Evolutionary conservation across 192 early-diverging fungal species (phyloP).

Genomic region (Lobulomyces angularis): DNA sequence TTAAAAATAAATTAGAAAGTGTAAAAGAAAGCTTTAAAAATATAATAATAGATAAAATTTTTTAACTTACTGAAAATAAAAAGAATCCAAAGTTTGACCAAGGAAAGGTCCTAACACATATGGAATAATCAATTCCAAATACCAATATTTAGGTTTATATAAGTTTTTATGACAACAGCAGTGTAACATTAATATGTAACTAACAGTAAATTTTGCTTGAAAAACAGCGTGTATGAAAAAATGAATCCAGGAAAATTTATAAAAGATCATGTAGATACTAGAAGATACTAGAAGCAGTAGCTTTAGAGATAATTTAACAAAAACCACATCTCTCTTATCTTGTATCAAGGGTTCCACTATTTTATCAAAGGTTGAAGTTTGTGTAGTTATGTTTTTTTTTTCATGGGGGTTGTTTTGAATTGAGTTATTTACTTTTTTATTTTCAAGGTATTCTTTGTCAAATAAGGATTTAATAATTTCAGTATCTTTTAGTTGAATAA

Average conservation of each 20-base stretch:
- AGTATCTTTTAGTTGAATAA: no score
- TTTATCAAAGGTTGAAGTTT: no score
- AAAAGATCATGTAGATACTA: slow-evolving; percentile 16
- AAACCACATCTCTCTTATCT: no score
- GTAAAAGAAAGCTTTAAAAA: background rate
- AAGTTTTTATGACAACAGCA: slow-evolving; percentile 9
- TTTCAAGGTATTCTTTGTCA: no score
- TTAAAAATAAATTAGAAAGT: slow-evolving; percentile 3
- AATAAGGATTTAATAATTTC: no score
- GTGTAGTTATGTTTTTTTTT: no score
- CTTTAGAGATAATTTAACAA: no score
- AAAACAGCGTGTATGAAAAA: slow-evolving; percentile 14
- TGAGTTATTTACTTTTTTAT: no score
- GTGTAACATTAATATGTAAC: slow-evolving; percentile 24
- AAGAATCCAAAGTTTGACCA: slow-evolving; percentile 1
- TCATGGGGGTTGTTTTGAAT: no score
- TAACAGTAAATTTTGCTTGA: slow-evolving; percentile 4
- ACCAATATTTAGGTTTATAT: background rate
- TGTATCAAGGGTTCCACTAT: no score
- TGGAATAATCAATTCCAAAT: slow-evolving; percentile 11
- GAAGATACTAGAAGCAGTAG: no score
- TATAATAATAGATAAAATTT: slow-evolving; percentile 2
- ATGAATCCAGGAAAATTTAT: slow-evolving; percentile 13
- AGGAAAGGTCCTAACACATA: slow-evolving; percentile 6
- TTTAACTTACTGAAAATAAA: slow-evolving; percentile 5